These are phyloP conservation scores for Russula olivacea DNA, from an alignment of 768 basidiomycete species.

Conservation along the genomic window DNA sequence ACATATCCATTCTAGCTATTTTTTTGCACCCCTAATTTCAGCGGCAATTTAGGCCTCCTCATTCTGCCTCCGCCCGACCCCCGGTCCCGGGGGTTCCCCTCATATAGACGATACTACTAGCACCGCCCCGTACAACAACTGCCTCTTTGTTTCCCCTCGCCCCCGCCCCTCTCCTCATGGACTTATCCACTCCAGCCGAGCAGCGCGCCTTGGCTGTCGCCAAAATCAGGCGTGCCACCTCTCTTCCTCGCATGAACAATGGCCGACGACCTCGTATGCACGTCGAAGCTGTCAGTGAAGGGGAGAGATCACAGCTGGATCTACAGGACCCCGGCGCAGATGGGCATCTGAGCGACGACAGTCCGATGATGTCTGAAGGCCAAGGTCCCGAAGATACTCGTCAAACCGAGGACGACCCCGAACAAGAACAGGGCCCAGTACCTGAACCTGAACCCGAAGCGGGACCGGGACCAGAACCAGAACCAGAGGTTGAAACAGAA, in stretches of 20 bases:
- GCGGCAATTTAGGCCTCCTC: slow-evolving; percentile 6
- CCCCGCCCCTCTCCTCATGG: slow-evolving; percentile 27
- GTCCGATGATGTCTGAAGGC: slow-evolving; percentile 10
- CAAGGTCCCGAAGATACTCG: slow-evolving; percentile 6
- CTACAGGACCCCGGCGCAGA: slow-evolving; percentile 27
- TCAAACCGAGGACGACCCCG: slow-evolving; percentile 3
- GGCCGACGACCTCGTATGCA: slow-evolving; percentile 86
- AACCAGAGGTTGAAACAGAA: slow-evolving; percentile 15
- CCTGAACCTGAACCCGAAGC: slow-evolving; percentile 7
- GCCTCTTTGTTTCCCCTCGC: slow-evolving; percentile 1
- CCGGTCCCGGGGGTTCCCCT: slow-evolving; percentile 20
- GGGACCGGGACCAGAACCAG: slow-evolving; percentile 5
- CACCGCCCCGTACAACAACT: slow-evolving; percentile 7
- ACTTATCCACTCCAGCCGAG: slow-evolving; percentile 50
- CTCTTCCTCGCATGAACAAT: slow-evolving; percentile 86
- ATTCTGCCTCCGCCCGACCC: slow-evolving; percentile 10
- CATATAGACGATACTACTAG: slow-evolving; percentile 17
- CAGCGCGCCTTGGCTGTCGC: slow-evolving; percentile 85
- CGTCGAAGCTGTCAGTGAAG: slow-evolving; percentile 74
- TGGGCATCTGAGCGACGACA: slow-evolving; percentile 15
- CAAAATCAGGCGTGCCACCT: slow-evolving; percentile 87
- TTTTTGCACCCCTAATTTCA: slow-evolving; percentile 10
- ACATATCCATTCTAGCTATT: not conserved
- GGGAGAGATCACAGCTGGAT: slow-evolving; percentile 49
- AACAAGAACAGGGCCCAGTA: slow-evolving; percentile 5